Base-by-base conservation (phyloP, 495 filamentous ascomycete species). In the Xylaria intraflava region DNA sequence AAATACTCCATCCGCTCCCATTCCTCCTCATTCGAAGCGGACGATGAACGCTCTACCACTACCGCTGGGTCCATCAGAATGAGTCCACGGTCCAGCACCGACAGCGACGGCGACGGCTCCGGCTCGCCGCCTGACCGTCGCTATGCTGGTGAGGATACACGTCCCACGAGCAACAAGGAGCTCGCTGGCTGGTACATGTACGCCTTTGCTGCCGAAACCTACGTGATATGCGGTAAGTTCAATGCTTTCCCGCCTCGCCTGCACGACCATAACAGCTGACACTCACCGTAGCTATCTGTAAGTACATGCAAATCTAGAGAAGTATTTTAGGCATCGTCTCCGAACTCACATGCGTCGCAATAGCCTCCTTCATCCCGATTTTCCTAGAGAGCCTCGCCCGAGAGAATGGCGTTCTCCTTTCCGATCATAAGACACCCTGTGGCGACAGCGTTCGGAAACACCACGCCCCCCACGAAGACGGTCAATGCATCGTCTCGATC, bases 151-250 rank as follows among this genome's bases (percentile, higher is more conserved):
- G 90, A 97, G 69, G 93, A 98, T 69, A 89, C 86, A 27, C 82
- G 93, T 14, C 77, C 83, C 31, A 98, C 93, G 8, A 95, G 89
- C 65, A 75, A 71, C 56, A 90, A 87, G 66, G 93, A 98, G 75
- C 80, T 96, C 29, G 79, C 80, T 10, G 93, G 93, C 49, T 98
- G 92, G 89, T 97, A 96, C 69, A 86, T 87, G 56, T 97, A 98
- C 76, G 88, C 85, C 41, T 98, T 91, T 79, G 93, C 93, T 17
- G 89, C 92, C n/a, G 93, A 98, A 69, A 90, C 95, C 38, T 98
- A 95, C 64, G 88, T 95, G 11, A 87, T 98, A 35, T 98, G 93
- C 67, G 92, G 91, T 83, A 77, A 77, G 75, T 78, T 64, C 3
- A 3, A 20, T 12, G 29, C 14, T 10, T 19, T 31, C 17, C 67